These are phyloP conservation scores for Auricularia cornea DNA, from an alignment of 768 basidiomycete genomes.

Conservation along the genomic window DNA sequence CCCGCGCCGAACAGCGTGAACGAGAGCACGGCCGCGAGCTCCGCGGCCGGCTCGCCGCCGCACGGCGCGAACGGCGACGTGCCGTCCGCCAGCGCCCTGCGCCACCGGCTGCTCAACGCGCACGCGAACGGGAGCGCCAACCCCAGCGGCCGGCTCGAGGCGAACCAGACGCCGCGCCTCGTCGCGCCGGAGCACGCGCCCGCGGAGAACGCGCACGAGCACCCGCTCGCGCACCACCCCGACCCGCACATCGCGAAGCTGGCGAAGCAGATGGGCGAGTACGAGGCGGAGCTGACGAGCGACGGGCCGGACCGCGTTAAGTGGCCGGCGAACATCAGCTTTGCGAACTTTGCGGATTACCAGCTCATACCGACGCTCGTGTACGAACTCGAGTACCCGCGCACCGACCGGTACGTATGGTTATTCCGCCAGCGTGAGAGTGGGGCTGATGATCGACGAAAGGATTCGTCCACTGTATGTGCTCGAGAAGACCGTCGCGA, in stretches of 20 bases:
- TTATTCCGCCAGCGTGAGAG: background rate
- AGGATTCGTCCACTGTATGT: conserved; percentile 62
- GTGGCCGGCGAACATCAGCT: conserved; percentile 82
- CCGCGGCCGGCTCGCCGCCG: conserved; percentile 18
- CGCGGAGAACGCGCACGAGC: conserved; percentile 13
- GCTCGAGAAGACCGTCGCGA: conserved; percentile 67
- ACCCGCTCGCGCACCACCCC: conserved; percentile 58
- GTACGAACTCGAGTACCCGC: conserved; percentile 93
- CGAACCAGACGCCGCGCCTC: too few species aligned
- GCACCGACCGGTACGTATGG: conserved; percentile 63
- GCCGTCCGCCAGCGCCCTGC: conserved; percentile 42
- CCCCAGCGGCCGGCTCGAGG: too few species aligned
- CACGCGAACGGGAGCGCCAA: conserved; percentile 14
- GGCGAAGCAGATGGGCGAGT: conserved; percentile 68
- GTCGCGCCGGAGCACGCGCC: background rate
- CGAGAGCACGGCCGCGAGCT: conserved; percentile 14
- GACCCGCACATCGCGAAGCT: conserved; percentile 53
- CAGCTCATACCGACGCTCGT: conserved; percentile 86
- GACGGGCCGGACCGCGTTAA: conserved; percentile 55
- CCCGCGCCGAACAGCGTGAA: conserved; percentile 14
- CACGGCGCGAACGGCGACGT: conserved; percentile 34
- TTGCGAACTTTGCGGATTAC: conserved; percentile 76
- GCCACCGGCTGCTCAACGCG: conserved; percentile 40
- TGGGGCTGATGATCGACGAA: conserved; percentile 11
- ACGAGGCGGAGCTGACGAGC: conserved; percentile 68